These are phyloP conservation scores for Sequoia sempervirens DNA, from an alignment of 75 land plant genomes.

Conservation along the genomic window DNA sequence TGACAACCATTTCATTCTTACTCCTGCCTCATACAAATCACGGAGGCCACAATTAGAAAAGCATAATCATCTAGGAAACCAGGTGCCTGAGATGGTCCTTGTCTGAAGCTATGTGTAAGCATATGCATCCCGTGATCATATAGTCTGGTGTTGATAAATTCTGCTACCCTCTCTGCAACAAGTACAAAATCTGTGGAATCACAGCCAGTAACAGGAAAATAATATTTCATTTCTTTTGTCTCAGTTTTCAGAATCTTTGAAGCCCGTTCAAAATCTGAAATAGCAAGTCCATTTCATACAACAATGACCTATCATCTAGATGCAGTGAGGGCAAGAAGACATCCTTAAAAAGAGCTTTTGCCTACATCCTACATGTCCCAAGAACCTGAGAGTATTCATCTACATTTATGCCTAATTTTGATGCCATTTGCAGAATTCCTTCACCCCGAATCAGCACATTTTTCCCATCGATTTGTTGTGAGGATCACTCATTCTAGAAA, in stretches of 20 bases:
- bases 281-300: slow-evolving; percentile 94
- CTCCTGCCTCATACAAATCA: too few species aligned
- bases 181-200: slow-evolving; percentile 4
- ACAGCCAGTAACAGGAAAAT: slow-evolving; percentile 78
- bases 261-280: slow-evolving; percentile 87
- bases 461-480: slow-evolving; percentile 77
- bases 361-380: slow-evolving; percentile 40
- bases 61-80: too few species aligned
- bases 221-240: slow-evolving; percentile 28
- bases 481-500: slow-evolving; percentile 94
- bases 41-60: too few species aligned
- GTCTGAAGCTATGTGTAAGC: too few species aligned
- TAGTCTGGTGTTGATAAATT: too few species aligned
- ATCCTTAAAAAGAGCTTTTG: slow-evolving; percentile 60
- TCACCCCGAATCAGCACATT: slow-evolving; percentile 82
- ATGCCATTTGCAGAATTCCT: slow-evolving; percentile 45
- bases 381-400: slow-evolving; percentile 57
- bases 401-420: slow-evolving; percentile 42
- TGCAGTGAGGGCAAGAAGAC: slow-evolving; percentile 76
- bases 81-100: too few species aligned
- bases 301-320: slow-evolving; percentile 74
- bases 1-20: too few species aligned
- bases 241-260: slow-evolving; percentile 66
- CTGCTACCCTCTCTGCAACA: too few species aligned
- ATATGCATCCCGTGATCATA: too few species aligned